Base-by-base conservation (phyloP, 2,329 filamentous ascomycete genomes). In the Neocucurbitaria cava region DNA sequence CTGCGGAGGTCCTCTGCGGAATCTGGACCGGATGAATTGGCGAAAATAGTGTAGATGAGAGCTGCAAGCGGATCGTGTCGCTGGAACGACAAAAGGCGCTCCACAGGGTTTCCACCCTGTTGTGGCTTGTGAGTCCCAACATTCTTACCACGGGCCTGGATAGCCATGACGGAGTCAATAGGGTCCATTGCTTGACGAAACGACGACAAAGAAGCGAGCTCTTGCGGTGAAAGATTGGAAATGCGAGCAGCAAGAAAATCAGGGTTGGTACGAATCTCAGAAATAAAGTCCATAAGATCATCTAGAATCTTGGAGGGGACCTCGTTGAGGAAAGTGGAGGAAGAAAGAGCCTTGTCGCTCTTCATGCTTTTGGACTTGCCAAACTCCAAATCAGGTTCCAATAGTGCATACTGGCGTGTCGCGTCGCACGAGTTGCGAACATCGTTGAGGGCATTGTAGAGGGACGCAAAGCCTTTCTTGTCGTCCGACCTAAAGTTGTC, bases 1-100 rank as follows among this genome's bases (percentile, higher is more conserved):
- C 92, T 85, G 68, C 90, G 84, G 59, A 86, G 84, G 74, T 95
- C 90, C 77, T 96, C 93, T 36, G 87, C 85, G 64, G 90, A 92
- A 76, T 93, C 89, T 44, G 90, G 89, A 24, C 90, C 90, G 57
- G 90, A 86, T 17, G 91, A 93, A 71, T 92, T 91, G 76, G 91
- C 91, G 82, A 96, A 96, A 73, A 91, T 89, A 64, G 92, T 94
- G 78, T 95, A 90, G 58, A 96, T 86, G 61, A 97, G 83, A 52
- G 90, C 88, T 58, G 91, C 92, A 45, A 97, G 81, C 9, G 92
- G 89, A 73, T 96, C 91, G 70, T 93, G 90, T 67, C 93, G 85
- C 77, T 96, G 92, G 73, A 97, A 96, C 46, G 91, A 93, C 66
- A 96, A 81, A 58, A 95, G 85, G 69, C 91, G 88, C 74, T 96